phyloP scores from a whole-genome alignment of 257 asterid species.

The Dorcoceras hygrometricum region DNA sequence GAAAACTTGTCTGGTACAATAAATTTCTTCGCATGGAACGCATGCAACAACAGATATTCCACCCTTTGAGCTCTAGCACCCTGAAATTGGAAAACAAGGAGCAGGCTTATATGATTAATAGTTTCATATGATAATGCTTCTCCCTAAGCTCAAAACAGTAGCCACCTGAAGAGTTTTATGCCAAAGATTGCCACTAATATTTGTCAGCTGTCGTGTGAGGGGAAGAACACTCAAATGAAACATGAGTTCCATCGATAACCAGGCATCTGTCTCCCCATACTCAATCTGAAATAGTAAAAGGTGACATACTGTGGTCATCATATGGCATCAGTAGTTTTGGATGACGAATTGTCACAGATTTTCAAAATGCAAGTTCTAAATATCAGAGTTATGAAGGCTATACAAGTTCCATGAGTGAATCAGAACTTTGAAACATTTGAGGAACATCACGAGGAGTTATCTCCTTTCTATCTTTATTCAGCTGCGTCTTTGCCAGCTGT shows the following conservation, averaged over 20 bases:
- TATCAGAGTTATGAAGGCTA: constrained; percentile 32
- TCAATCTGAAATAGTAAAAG: constrained; percentile 58
- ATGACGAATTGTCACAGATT: background rate
- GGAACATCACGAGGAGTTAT: constrained; percentile 79
- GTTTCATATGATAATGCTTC: constrained; percentile 13
- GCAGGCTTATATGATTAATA: constrained; percentile 12
- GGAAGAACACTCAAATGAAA: constrained; percentile 95
- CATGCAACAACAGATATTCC: constrained; percentile 85
- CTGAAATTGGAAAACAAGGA: constrained; percentile 43
- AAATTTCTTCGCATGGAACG: constrained; percentile 89
- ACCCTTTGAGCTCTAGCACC: constrained; percentile 99
- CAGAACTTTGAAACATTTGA: constrained; percentile 72
- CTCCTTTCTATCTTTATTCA: constrained; percentile 80
- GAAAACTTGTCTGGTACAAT: constrained; percentile 85
- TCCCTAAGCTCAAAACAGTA: constrained; percentile 25
- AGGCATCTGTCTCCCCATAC: constrained; percentile 96
- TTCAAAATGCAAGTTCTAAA: constrained; percentile 10
- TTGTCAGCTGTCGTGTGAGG: constrained; percentile 87
- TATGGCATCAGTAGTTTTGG: constrained; percentile 14
- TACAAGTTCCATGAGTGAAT: constrained; percentile 78
- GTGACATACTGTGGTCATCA: constrained; percentile 19
- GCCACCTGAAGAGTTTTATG: constrained; percentile 91
- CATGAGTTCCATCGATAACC: constrained; percentile 98
- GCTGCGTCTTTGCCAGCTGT: constrained; percentile 79
- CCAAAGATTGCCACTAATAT: constrained; percentile 97